Evolutionary conservation across 306 rosid genomes (phyloP).

Genomic region (Quercus ilex): DNA sequence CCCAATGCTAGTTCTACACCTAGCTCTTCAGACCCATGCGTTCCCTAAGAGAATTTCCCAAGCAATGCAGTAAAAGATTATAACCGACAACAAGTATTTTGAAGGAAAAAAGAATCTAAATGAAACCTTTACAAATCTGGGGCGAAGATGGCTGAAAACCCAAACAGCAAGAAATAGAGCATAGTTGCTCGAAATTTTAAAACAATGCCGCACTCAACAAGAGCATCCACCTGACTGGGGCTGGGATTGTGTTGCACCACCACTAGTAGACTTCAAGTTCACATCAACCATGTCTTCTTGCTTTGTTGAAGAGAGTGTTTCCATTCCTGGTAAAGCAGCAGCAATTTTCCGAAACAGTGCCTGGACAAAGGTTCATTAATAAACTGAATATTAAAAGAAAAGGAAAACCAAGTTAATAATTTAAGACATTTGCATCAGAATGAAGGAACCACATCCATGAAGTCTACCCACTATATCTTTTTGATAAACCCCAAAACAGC

Average conservation of each 20-base stretch:
- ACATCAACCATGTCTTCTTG: constrained; percentile 53
- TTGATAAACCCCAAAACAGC: not conserved
- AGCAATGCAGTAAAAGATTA: not conserved
- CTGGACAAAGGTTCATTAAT: constrained; percentile 27
- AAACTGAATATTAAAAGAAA: constrained; percentile 4
- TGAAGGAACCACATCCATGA: not conserved
- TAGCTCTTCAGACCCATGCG: constrained; percentile 5
- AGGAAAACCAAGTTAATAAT: not conserved
- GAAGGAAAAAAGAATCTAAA: not conserved
- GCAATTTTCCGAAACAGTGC: constrained; percentile 48
- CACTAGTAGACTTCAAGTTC: constrained; percentile 35
- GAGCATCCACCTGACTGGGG: constrained; percentile 36
- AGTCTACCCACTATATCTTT: not conserved
- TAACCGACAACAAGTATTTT: not conserved
- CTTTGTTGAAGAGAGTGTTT: constrained; percentile 40
- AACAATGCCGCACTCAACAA: constrained; percentile 28
- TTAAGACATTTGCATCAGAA: not conserved
- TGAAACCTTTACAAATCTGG: constrained; percentile 33
- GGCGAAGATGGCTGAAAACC: constrained; percentile 16
- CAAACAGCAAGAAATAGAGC: constrained; percentile 16
- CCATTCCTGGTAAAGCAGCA: constrained; percentile 54
- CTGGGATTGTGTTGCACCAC: constrained; percentile 25
- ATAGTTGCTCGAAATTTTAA: constrained; percentile 14
- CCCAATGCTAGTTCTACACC: constrained; percentile 16
- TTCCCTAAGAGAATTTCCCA: not conserved